Base-by-base conservation (phyloP, 352 stramenopile genomes). In the Phytophthora pluvialis region DNA sequence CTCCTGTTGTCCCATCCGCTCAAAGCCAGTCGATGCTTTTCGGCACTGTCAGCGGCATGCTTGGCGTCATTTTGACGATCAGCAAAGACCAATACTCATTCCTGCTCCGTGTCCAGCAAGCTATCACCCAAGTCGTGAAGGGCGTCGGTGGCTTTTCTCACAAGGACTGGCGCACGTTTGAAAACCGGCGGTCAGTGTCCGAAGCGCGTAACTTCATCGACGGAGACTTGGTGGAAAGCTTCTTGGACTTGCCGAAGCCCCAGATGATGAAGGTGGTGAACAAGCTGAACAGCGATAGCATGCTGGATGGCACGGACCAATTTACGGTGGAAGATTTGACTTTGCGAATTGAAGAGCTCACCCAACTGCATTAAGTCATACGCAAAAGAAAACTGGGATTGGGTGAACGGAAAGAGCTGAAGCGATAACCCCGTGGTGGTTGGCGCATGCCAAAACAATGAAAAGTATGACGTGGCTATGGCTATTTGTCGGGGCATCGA, bases 1-100 rank as follows among this genome's bases (percentile, higher is more conserved):
- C 46, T 39, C 49, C 60, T 16, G 39, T 42, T 48, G 38, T 56
- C 6, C 33, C 57, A 11, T 32, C 43, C 44, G 38, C 46, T 58
- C 58, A 62, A 59, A 64, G 38, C 52, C 43, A 75, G 52, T 90
- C 85, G 45, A 90, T 98, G 68, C 73, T 99, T 15, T 99, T 98
- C 75, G 95, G 90, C 31, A 98, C 96, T 15, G 94, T 98, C 5
- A 98, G 96, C 66, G 97, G 97, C n/a, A 98, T 97, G 73, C 91
- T 99, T 49, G 97, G 97, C 11, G 91, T 93, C 18, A 90, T 99
- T 60, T 56, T 98, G 21, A 84, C 94, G 9, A 81, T 99, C 35
- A 84, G 80, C n/a, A 96, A 95, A 61, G 75, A 90, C 26, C 96
- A 98, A 54, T 97, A 97, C 53, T 64, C 80, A n/a, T 97, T 98